These are phyloP conservation scores for Chernovozyma sophiae-reginae DNA, from an alignment of 1,139 yeast genomes.

Conservation along the genomic window DNA sequence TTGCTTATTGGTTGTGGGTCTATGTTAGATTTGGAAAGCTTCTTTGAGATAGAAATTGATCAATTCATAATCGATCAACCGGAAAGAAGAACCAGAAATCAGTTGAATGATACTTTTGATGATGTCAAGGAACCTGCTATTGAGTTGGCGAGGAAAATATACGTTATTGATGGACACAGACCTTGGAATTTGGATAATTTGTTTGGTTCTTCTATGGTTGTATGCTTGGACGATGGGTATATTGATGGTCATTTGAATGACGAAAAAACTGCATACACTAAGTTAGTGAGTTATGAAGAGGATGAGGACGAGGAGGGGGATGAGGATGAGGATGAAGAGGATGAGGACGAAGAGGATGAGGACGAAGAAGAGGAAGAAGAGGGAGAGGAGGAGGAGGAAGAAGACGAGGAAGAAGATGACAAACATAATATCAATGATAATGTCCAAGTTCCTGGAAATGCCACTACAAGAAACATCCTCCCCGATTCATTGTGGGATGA, in stretches of 20 bases:
- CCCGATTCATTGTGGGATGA: slow-evolving; percentile 13
- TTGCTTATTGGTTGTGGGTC: slow-evolving; percentile 94
- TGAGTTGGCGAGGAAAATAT: slow-evolving; percentile 40
- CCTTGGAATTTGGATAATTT: slow-evolving; percentile 96
- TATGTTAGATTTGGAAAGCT: slow-evolving; percentile 77
- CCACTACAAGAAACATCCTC: no score
- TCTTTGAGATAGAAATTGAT: slow-evolving; percentile 62
- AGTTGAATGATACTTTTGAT: slow-evolving; percentile 2
- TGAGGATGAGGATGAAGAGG: slow-evolving; percentile 30
- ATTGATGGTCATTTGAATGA: slow-evolving; percentile 52
- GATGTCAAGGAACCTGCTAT: not conserved
- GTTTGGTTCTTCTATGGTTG: slow-evolving; percentile 76
- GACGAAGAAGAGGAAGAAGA: slow-evolving; percentile 21
- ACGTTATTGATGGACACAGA: slow-evolving; percentile 84
- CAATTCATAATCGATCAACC: slow-evolving; percentile 22
- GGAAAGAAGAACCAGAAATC: slow-evolving; percentile 6
- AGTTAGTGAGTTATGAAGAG: slow-evolving; percentile 37
- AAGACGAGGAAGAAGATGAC: slow-evolving; percentile 18
- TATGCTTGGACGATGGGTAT: slow-evolving; percentile 85
- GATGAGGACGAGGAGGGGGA: slow-evolving; percentile 20
- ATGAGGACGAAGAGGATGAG: slow-evolving; percentile 18
- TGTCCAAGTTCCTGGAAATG: slow-evolving; percentile 16
- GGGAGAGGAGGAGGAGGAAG: slow-evolving; percentile 22
- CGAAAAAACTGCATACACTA: slow-evolving; percentile 54
- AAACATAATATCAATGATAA: slow-evolving; percentile 17